Evolutionary conservation across 805 yeast species (phyloP), one percentile per base, ranked within the genome.

Genomic region (Ogataea henricii): DNA sequence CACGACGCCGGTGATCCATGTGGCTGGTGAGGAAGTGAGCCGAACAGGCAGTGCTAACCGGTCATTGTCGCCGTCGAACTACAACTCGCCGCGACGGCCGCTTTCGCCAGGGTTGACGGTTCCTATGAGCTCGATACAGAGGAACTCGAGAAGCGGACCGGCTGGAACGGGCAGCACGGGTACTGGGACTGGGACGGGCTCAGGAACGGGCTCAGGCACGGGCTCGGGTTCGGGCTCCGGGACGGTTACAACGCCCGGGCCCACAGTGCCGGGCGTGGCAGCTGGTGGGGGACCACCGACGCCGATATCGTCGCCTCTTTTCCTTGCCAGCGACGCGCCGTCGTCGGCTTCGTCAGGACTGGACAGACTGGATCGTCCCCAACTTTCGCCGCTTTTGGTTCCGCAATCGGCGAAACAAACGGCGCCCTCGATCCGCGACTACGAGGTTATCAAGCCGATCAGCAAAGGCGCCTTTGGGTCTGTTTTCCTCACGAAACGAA

Each of bases 401-500:
- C 84, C 92, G 1, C 78, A 82, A 9, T 76, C 85, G 1, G 67
- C 70, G 27, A 79, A 81, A 51, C 76, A 87, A 0, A 57, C 71
- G 0, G 69, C 74, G 3, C 94, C 95, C 0, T 83, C 89, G 2
- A 89, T 92, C 25, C 79, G 77, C 49, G 98, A 95, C 64, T 94
- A 90, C 66, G 96, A 89, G 58, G 80, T 94, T 25, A 72, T 94
- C 47, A 89, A 90, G 63, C 97, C 99, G 0, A 89, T 94, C 43
- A 89, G 96, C 60, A 88, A 89, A 61, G 99, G 99, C 35, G 99
- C 99, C 0, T 94, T 91, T 73, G 99, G 99, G 0, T 86, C 95
- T 30, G 99, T 94, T 2, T 94, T 83, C 65, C 73, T 94, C 7
- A 91, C 96, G 0, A 82, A 84, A 54, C 78, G 94, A 59, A 85